Evolutionary conservation across 75 land plant genomes (phyloP), one percentile per base, ranked within the genome.

Genomic region (Cupressus sempervirens): DNA sequence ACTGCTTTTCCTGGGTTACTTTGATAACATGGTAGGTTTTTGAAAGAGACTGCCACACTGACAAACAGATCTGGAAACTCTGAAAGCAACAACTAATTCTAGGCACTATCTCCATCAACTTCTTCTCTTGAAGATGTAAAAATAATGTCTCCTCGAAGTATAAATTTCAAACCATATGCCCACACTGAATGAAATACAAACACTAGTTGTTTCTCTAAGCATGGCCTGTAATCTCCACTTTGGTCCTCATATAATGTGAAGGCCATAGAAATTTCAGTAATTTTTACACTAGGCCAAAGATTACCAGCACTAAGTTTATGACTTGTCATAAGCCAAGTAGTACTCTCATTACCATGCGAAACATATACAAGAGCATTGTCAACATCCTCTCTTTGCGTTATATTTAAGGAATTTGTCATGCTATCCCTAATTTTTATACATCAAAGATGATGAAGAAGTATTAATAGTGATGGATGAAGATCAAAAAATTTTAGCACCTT

Each of bases 71-170:
- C 87, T 30, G 99, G 99, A 76, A 93, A 91, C 77, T 95, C 95
- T 12, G 98, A 93, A 58, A 93, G 91, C 67, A 97, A 88, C 99
- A 98, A 97, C 88, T 97, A 96, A 56, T 97, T 97, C 99, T 98
- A 97, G 62, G 93, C 92, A 85, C 95, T 95, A 82, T 93, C 87
- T 40, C 92, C 91, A 87, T 97, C 99, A 67, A 97, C 93, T 62
- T 94, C 99, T 81, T 97, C 99, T 86, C 99, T 89, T 20, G 99
- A 97, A 15, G 98, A 95, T 83, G 99, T 98, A 54, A 97, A 86
- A 84, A 94, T 90, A 88, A 95, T 95, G 91, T 97, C 96, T 40
- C 95, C 99, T 86, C 95, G 99, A 62, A 97, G 90, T 86, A 97
- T 94, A 86, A 95, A 97, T 84, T 93, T 96, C 83, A 97, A 83